Evolutionary conservation across 192 early-diverging fungal species (phyloP).

Genomic region (Funneliformis mosseae): DNA sequence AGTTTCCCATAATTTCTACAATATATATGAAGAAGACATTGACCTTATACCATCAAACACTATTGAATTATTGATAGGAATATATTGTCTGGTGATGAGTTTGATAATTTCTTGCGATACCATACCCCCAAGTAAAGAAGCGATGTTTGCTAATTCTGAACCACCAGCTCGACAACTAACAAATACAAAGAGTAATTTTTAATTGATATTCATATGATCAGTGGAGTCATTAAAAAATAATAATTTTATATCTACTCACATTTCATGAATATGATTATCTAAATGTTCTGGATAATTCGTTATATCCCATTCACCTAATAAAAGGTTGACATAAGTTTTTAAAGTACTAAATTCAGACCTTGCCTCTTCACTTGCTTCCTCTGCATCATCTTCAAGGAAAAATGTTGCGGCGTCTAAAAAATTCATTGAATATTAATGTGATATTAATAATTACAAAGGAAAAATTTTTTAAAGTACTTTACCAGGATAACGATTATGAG

Average conservation of each 20-base stretch:
- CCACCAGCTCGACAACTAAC: constrained; percentile 67
- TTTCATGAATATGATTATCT: constrained; percentile 66
- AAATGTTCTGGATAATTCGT: constrained; percentile 37
- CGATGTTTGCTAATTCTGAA: constrained; percentile 80
- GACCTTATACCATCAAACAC: constrained; percentile 82
- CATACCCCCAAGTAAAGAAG: constrained; percentile 85
- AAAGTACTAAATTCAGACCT: constrained; percentile 32
- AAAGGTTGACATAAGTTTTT: constrained; percentile 46
- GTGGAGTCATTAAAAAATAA: constrained; percentile 10
- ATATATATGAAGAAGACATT: constrained; percentile 46
- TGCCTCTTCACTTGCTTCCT: constrained; percentile 51
- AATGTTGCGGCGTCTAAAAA: constrained; percentile 28
- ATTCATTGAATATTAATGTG: neutral
- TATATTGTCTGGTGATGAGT: constrained; percentile 92
- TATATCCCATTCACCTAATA: constrained; percentile 51
- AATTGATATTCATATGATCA: neutral
- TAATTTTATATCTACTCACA: constrained; percentile 48
- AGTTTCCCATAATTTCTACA: constrained; percentile 32
- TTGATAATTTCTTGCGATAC: constrained; percentile 95
- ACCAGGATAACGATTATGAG: constrained; percentile 66
- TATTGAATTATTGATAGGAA: constrained; percentile 85
- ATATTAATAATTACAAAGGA: neutral
- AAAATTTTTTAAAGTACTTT: neutral
- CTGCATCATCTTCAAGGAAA: constrained; percentile 44
- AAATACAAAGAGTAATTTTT: constrained; percentile 2